Percentiles rank a stretch among this genome's conserved stretches.
These are phyloP conservation scores for Fusarium nygamai DNA, from an alignment of 2,329 filamentous ascomycete genomes.

Conservation along the genomic window DNA sequence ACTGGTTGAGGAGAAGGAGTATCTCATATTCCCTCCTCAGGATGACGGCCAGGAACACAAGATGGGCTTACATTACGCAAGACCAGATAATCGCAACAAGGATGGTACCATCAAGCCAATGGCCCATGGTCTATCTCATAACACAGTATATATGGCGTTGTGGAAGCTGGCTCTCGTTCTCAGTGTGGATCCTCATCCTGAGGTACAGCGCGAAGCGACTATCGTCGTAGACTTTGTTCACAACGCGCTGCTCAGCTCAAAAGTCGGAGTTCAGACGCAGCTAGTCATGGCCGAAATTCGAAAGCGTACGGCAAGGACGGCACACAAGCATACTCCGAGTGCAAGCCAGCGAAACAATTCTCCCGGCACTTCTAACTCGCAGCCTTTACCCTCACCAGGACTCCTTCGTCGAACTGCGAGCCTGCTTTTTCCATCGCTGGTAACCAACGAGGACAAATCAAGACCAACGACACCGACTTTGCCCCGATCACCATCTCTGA, in stretches of 20 bases:
- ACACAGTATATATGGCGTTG: conserved; percentile 90
- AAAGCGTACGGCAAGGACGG: conserved; percentile 58
- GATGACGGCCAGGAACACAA: conserved; percentile 68
- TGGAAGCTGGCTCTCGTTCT: conserved; percentile 95
- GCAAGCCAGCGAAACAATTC: conserved; percentile 56
- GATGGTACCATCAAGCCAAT: conserved; percentile 67
- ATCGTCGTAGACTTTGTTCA: conserved; percentile 90
- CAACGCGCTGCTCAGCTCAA: conserved; percentile 78
- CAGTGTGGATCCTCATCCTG: conserved; percentile 92
- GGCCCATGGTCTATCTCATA: conserved; percentile 75
- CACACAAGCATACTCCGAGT: conserved; percentile 55
- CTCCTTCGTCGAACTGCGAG: conserved; percentile 72
- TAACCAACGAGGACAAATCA: conserved; percentile 58
- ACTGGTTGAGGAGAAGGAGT: conserved; percentile 82
- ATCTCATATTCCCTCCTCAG: conserved; percentile 64
- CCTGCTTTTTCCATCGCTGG: conserved; percentile 68
- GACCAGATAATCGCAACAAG: conserved; percentile 63
- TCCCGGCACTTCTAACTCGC: conserved; percentile 49
- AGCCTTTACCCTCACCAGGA: conserved; percentile 65
- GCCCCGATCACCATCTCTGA: conserved; percentile 47
- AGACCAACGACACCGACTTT: conserved; percentile 45
- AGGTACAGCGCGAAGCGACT: conserved; percentile 86
- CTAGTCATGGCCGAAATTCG: conserved; percentile 78
- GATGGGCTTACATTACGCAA: conserved; percentile 70
- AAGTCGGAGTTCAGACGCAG: conserved; percentile 76